Evolutionary conservation across 2,329 filamentous ascomycete species (phyloP), one percentile per base, ranked within the genome.

Genomic region (Colletotrichum sp.): DNA sequence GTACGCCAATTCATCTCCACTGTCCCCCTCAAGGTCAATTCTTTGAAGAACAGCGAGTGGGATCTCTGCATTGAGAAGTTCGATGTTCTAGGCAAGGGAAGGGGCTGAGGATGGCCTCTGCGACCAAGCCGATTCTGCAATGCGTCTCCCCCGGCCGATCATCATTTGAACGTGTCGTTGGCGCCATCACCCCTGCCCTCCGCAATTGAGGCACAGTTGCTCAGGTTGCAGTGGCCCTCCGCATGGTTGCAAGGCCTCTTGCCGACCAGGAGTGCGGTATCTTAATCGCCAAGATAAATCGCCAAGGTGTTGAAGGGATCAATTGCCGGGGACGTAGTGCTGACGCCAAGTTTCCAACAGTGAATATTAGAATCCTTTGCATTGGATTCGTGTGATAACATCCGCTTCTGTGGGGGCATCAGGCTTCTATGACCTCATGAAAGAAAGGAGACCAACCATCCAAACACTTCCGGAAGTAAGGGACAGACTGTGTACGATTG

Each of bases 11-110:
- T 2, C 3, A 52, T 52, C 6, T 2, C n/a, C 4, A 52, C 44
- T 52, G 44, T 8, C 13, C 5, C 12, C n/a, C 10, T 52, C 10
- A 5, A 21, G 44, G 8, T 13, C 6, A 1, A 21, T 5, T 52
- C 44, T 52, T 6, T 13, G 1, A 52, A 52, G 12, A 52, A 52
- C n/a, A 13, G 12, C 44, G 12, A 21, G 4, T 8, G 12, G n/a
- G n/a, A 13, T 52, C 5, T 52, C 44, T 52, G 44, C 44, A 21
- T 13, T 13, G n/a, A 52, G 2, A 52, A 21, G 6, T 8, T 21
- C 1, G n/a, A 21, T 2, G 44, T 52, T 52, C 44, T 4, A 52
- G 3, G n/a, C 44, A 13, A 52, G n/a, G n/a, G 0, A 0, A 13
- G n/a, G 44, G n/a, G 44, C 44, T 52, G 44, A 3, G 12, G 10